Evolutionary conservation across 73 alveolate species (phyloP), one percentile per base, ranked within the genome.

Genomic region (Stentor roeselii): DNA sequence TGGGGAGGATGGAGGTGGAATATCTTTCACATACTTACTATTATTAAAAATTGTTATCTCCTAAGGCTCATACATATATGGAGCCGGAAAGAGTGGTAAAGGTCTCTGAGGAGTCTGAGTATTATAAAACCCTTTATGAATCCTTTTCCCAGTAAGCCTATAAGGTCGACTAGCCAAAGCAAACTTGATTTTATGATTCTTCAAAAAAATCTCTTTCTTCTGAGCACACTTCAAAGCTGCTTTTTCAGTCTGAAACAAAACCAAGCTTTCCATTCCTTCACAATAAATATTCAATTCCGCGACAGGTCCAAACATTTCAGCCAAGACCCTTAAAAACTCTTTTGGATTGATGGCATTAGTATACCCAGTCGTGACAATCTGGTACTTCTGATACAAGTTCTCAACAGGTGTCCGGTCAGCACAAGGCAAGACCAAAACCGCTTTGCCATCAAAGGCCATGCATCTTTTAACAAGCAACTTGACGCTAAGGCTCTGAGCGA

Each of bases 371-470:
- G 34, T 34, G 37, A 67, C 27, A 0, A 67, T 2, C 34, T 67
- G 41, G 34, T 67, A 34, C 11, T 21, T 32, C 37, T 30, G 21
- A 2, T 67, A 67, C 14, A 67, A 30, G 2, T 67, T 27, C 41
- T 67, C 80, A 67, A 67, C 80, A 67, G 80, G 80, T 21, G 80
- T 67, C 37, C 80, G 21, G 42, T 67, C 80, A 27, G 14, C 27
- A 2, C 80, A 67, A 2, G 80, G 80, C 37, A 67, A 34, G n/a
- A 67, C 34, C 27, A 67, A 11, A 30, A 67, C 37, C 14, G 80
- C 42, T 2, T 67, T 67, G 1, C 37, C 37, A 21, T 67, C 37
- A 67, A 67, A 21, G 11, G 15, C 34, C 80, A 67, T 67, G 2
- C 80, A 67, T 11, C n/a, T 21, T 2, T 34, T 67, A 36, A 67